Evolutionary conservation across 2,329 filamentous ascomycete genomes (phyloP), one percentile per base, ranked within the genome.

Genomic region (Epichloe gansuensis): DNA sequence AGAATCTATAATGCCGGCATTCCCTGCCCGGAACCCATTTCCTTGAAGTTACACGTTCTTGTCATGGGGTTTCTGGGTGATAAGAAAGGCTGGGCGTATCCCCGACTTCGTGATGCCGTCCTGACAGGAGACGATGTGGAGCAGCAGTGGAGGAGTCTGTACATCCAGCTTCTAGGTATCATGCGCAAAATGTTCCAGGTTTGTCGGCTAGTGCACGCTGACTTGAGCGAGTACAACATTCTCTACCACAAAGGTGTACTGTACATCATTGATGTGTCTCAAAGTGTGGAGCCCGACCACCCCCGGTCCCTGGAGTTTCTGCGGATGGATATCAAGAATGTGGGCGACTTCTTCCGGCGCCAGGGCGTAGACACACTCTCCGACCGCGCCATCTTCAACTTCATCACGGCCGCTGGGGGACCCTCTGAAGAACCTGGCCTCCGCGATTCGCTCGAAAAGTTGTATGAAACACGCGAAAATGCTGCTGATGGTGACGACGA

Each of bases 241-340:
- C 77, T 98, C 21, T 98, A 94, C 72, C 78, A 96, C 72, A 77
- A 89, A 52, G 75, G 80, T 53, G 81, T 80, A 60, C 80, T 96
- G 0, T 95, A 88, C 74, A 85, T 98, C 62, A 98, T 98, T 66
- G 93, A 98, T 68, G 93, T 98, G 43, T 95, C 89, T 52, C 93
- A 98, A 71, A 93, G 87, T 63, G 93, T 98, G 21, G 94, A 97
- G 72, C 90, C 94, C 59, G 91, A 97, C 60, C 93, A 98, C 67
- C 93, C 93, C 0, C 80, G 88, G 53, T 91, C 87, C 2, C 76
- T 95, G 34, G 91, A 97, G 65, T 98, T 98, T 64, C 69, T 98
- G 60, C 84, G 93, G 36, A 97, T 96, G 90, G 93, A 98, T 64
- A 89, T 98, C 69, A 97, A 96, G 75, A 98, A 98, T 64, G 82